Evolutionary conservation across 2,329 filamentous ascomycete genomes (phyloP), one percentile per base, ranked within the genome.

Genomic region (Colletotrichum sp.): DNA sequence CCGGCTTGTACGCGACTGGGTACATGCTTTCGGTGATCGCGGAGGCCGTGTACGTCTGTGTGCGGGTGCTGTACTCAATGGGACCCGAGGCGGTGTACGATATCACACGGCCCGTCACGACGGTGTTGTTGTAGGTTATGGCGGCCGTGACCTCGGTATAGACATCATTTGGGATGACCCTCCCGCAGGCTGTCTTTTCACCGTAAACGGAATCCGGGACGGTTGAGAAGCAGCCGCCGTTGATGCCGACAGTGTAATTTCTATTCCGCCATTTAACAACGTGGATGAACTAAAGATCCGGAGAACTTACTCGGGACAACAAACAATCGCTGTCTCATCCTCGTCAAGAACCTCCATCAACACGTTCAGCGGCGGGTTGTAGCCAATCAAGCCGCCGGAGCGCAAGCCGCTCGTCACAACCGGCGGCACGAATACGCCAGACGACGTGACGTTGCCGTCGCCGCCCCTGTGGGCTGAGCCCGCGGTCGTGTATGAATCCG

Each of bases 401-500:
- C 8, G 18, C 8, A 30, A 10, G 8, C 59, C 30, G 15, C 1
- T 21, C 13, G 65, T 69, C 7, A 59, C 49, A 13, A 75, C 60
- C 6, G 68, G 59, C 3, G 75, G 64, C 2, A 34, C 44, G 26
- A 75, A 72, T 2, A 55, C n/a, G 21, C 77, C 75, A 1, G 68
- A 69, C 6, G 77, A 69, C 36, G 39, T 70, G 34, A 75, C 28
- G 18, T 24, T 32, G 59, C 71, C 71, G 24, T 60, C 44, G n/a
- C 16, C 8, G 24, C 55, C 39, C 12, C 72, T 70, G 26, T 68
- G 67, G 24, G 68, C 75, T 1, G 75, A 75, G 15, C 78, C 81
- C 1, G 74, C 80, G 4, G 80, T 82, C 8, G 79, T 81, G 79
- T 80, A 81, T 0, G 78, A 78, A 0, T 78, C 75, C 2, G 80